Conservation (phyloP, 805 yeast species). For the Candida suzukii region DNA sequence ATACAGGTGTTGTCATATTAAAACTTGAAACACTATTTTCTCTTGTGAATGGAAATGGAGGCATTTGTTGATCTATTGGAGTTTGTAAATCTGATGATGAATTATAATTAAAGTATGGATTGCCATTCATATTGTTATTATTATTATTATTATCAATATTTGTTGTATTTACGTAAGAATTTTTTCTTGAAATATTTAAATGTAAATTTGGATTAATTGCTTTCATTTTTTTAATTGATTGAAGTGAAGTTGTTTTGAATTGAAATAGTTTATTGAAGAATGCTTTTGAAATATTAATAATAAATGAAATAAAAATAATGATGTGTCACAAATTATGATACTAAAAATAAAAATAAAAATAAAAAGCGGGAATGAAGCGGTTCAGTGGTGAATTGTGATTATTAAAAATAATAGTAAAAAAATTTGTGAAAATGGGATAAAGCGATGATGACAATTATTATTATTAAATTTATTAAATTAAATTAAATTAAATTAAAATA, state of each 20-base stretch:
- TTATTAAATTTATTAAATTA: too few relatives aligned
- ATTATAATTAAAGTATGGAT: not conserved
- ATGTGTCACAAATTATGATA: too few relatives aligned
- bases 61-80: conserved; percentile 13
- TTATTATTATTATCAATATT: not conserved
- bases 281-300: too few relatives aligned
- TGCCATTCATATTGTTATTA: not conserved
- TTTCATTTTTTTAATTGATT: conserved; percentile 10
- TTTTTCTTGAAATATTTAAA: conserved; percentile 8
- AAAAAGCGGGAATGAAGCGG: too few relatives aligned
- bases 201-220: conserved; percentile 21
- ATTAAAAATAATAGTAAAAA: too few relatives aligned
- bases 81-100: conserved; percentile 6
- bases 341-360: too few relatives aligned
- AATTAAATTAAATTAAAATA: too few relatives aligned
- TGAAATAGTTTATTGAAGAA: too few relatives aligned
- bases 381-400: too few relatives aligned
- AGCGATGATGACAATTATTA: too few relatives aligned
- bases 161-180: not conserved
- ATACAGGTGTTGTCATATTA: not conserved
- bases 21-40: not conserved
- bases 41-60: not conserved
- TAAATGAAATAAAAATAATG: too few relatives aligned
- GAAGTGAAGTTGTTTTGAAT: not conserved
- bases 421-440: too few relatives aligned